phyloP scores from a whole-genome alignment of 2,329 filamentous ascomycete species.

The Arthroderma uncinatum region DNA sequence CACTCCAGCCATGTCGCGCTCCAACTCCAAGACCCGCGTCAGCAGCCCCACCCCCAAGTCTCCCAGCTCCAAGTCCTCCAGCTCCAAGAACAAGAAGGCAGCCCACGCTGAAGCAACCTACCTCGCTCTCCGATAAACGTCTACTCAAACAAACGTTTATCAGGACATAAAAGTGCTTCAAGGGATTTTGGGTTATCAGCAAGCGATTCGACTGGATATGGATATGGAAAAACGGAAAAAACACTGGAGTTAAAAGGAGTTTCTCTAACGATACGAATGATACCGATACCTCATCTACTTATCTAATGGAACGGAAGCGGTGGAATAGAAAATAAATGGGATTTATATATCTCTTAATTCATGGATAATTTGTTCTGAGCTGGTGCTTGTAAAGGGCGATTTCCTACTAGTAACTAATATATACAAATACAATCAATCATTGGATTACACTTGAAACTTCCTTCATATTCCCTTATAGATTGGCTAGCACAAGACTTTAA shows the following conservation, averaged over 20 bases:
- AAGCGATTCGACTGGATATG: neutral
- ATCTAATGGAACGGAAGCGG: neutral
- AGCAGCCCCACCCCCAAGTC: neutral
- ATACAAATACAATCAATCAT: neutral
- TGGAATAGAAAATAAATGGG: neutral
- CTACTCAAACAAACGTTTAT: neutral
- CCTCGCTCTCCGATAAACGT: conserved; percentile 2
- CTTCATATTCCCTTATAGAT: neutral
- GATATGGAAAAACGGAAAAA: conserved; percentile 1
- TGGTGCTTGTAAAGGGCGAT: neutral
- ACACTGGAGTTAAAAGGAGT: neutral
- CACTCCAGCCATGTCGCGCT: conserved; percentile 1
- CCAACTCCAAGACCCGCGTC: conserved; percentile 1
- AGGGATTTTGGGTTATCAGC: neutral
- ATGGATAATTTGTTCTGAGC: neutral
- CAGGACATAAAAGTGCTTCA: neutral
- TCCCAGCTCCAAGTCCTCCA: neutral
- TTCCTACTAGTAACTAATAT: neutral
- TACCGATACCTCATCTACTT: neutral
- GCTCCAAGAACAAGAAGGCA: neutral
- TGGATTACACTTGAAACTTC: conserved; percentile 11
- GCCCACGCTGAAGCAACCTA: neutral
- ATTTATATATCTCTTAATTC: conserved; percentile 3
- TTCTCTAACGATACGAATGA: neutral
- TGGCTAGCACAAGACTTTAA: neutral